These are phyloP conservation scores for Colletotrichum truncatum DNA, from an alignment of 2,329 filamentous ascomycete genomes.

Conservation along the genomic window DNA sequence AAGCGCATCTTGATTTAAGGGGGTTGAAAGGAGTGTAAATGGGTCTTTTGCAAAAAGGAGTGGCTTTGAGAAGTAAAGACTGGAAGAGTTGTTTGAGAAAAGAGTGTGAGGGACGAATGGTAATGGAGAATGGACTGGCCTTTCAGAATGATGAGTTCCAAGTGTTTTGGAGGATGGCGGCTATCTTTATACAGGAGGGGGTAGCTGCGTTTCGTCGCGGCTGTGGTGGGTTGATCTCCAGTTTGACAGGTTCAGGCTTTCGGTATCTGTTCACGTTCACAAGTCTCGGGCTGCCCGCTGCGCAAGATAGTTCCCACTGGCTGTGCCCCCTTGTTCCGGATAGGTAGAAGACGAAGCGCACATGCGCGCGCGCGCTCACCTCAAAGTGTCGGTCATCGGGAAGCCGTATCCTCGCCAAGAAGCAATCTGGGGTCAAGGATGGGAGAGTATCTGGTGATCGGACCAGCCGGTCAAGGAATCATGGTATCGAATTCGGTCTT, in stretches of 20 bases:
- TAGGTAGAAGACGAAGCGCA: constrained; percentile 7
- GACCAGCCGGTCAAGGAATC: background rate
- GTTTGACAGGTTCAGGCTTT: background rate
- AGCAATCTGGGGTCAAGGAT: background rate
- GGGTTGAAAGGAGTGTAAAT: constrained; percentile 11
- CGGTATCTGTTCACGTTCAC: constrained; percentile 5
- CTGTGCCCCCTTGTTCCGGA: background rate
- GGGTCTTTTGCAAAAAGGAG: constrained; percentile 21
- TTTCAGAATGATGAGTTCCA: background rate
- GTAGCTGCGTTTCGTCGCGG: background rate
- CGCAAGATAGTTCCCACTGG: background rate
- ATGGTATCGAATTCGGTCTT: background rate
- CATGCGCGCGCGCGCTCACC: background rate
- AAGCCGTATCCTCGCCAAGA: background rate
- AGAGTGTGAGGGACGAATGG: constrained; percentile 18
- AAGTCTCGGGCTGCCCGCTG: background rate
- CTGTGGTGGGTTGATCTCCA: background rate
- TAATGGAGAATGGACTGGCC: constrained; percentile 24
- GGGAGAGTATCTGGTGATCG: background rate
- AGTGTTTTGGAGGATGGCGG: constrained; percentile 1
- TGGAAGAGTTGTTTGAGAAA: constrained; percentile 19
- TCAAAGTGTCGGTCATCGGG: background rate
- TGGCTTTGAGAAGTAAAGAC: constrained; percentile 25
- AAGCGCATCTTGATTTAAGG: constrained; percentile 28
- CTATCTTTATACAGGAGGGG: constrained; percentile 16